phyloP scores from a whole-genome alignment of 169 alveolate genomes.

The Eimeria necatrix region DNA sequence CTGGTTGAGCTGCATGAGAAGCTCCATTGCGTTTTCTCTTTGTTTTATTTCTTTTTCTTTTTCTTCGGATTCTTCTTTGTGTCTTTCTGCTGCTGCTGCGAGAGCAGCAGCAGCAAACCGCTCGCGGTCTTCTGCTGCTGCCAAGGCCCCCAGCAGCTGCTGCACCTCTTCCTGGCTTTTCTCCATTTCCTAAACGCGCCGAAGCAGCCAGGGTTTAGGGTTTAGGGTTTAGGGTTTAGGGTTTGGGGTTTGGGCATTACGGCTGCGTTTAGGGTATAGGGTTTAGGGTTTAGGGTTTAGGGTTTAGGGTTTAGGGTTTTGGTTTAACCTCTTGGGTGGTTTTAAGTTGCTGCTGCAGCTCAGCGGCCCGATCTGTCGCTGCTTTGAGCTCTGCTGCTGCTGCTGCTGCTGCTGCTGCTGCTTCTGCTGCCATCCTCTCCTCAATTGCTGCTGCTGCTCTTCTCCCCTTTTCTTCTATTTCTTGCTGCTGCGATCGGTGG shows the following conservation, averaged over 20 bases:
- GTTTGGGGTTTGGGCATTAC: not conserved
- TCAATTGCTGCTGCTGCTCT: not conserved
- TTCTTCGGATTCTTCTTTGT: not conserved
- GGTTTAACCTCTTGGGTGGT: not conserved
- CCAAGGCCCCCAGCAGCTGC: not conserved
- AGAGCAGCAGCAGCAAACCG: not conserved
- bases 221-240: too few species aligned
- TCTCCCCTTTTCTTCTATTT: not conserved
- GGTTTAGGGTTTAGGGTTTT: not conserved
- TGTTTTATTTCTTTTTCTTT: not conserved
- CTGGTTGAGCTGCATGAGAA: not conserved
- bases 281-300: not conserved
- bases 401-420: not conserved
- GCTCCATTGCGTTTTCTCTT: not conserved
- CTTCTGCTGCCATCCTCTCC: not conserved
- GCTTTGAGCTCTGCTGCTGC: constrained; percentile 5
- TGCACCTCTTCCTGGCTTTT: not conserved
- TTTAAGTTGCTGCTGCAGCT: not conserved
- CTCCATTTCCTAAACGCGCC: not conserved
- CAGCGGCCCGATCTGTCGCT: not conserved
- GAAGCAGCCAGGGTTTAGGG: too few species aligned
- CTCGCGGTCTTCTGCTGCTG: not conserved
- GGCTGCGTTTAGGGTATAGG: not conserved
- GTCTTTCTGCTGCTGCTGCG: not conserved
- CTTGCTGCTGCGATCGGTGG: constrained; percentile 1